Evolutionary conservation across 208 protist species (phyloP).

Genomic region (Trypanosoma theileri): DNA sequence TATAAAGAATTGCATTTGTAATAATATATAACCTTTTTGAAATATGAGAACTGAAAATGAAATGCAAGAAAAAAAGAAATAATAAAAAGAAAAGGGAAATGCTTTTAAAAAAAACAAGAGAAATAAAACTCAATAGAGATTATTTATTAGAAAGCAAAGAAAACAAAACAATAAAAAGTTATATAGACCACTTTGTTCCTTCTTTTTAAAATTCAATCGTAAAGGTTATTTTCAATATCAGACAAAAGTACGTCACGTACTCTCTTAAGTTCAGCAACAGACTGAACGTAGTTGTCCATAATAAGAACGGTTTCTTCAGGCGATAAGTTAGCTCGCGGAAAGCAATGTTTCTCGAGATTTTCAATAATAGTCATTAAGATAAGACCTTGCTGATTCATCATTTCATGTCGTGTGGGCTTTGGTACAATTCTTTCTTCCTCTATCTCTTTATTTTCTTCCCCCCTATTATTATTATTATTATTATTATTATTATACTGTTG

Average conservation of each 20-base stretch:
- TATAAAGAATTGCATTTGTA: background rate
- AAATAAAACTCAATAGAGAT: no score
- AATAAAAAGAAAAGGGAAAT: no score
- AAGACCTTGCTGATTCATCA: constrained; percentile 40
- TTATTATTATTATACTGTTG: no score
- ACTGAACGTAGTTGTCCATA: constrained; percentile 39
- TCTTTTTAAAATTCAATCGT: constrained; percentile 18
- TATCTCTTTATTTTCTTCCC: background rate
- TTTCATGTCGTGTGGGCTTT: constrained; percentile 17
- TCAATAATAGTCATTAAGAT: constrained; percentile 35
- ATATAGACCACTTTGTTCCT: background rate
- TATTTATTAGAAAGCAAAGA: no score
- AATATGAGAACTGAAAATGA: constrained; percentile 3
- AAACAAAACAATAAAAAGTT: background rate
- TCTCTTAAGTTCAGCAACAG: constrained; percentile 76
- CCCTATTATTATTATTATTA: background rate
- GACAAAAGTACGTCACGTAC: constrained; percentile 70
- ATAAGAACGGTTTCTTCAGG: constrained; percentile 12
- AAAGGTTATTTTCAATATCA: constrained; percentile 27
- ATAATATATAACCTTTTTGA: background rate
- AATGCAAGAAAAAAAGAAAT: constrained; percentile 1
- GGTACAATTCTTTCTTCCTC: background rate
- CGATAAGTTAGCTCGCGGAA: constrained; percentile 16
- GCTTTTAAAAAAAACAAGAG: no score
- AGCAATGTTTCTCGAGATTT: constrained; percentile 41